Evolutionary conservation across 768 basidiomycete species (phyloP).

Genomic region (Hebeloma cylindrosporum): DNA sequence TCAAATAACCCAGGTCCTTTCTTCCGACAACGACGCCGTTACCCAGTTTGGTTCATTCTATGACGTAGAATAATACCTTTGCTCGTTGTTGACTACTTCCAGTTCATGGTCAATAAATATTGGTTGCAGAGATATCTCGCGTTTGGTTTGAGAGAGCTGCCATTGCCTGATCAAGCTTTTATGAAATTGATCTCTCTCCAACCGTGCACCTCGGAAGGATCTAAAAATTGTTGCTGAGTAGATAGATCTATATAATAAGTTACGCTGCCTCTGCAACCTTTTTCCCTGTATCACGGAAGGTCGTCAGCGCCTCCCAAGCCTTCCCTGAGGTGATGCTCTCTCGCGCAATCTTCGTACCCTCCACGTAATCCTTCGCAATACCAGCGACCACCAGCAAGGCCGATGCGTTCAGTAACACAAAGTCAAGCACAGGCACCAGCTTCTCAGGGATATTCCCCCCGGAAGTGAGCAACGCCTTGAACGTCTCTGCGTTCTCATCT

Average conservation of each 20-base stretch:
- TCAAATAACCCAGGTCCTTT: conserved; percentile 10
- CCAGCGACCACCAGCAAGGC: conserved; percentile 87
- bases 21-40: conserved; percentile 2
- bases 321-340: conserved; percentile 57
- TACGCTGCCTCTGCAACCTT: conserved; percentile 23
- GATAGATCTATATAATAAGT: background rate
- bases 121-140: conserved; percentile 5
- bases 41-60: background rate
- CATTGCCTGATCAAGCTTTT: background rate
- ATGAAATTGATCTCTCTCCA: background rate
- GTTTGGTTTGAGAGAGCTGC: background rate
- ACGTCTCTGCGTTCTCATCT: conserved; percentile 75
- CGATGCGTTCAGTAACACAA: conserved; percentile 88
- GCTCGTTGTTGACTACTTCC: conserved; percentile 8
- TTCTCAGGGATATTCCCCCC: conserved; percentile 54
- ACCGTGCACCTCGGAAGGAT: background rate
- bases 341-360: conserved; percentile 70
- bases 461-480: conserved; percentile 61
- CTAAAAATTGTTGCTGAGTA: background rate
- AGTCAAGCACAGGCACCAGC: conserved; percentile 71
- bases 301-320: conserved; percentile 58
- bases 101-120: conserved; percentile 6
- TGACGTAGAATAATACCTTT: background rate
- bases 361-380: conserved; percentile 61
- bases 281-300: conserved; percentile 46